Evolutionary conservation across 192 early-diverging fungal genomes (phyloP), one percentile per base, ranked within the genome.

Genomic region (Chytriomyces sp.): DNA sequence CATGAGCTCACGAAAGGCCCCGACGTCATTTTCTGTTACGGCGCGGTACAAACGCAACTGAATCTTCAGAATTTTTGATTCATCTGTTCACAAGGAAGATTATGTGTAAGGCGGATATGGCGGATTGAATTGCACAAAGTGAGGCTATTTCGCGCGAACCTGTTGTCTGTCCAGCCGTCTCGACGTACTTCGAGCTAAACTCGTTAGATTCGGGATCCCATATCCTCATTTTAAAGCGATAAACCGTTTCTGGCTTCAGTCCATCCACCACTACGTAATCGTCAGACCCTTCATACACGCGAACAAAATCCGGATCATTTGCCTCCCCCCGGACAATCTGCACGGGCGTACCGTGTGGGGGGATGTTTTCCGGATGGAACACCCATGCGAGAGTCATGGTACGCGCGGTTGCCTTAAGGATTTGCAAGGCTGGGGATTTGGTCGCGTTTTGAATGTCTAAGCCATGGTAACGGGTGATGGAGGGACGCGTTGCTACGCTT

Each of bases 181-280:
- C 80, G 30, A 52, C 38, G 63, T 69, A 77, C 28, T 77, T 71
- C 17, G 59, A 32, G 39, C 77, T 75, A 78, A 76, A 81, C 4
- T 74, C 75, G 14, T 59, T 12, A 17, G n/a, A 31, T 2, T 73
- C 65, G 8, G 10, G 34, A 61, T 49, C 68, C 70, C 65, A 58
- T 26, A 82, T 69, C 17, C 78, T 28, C 26, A 85, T 61, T 44
- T 80, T 80, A 40, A 85, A 64, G 19, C 58, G 73, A 54, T 85
- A 85, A 28, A 59, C 37, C 44, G 83, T 85, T 49, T 75, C 56
- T 28, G 83, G 83, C 61, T 80, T 85, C 34, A 85, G 56, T 59
- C 76, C 72, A 4, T 77, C 54, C 31, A 80, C 70, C 26, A 77
- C 70, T 12, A 70, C 65, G 10, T 72, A 73, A n/a, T 53, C 66